Percentiles rank a stretch among this genome's conserved stretches.
phyloP scores from a whole-genome alignment of 148 eudicot genomes.

The Beta vulgaris region DNA sequence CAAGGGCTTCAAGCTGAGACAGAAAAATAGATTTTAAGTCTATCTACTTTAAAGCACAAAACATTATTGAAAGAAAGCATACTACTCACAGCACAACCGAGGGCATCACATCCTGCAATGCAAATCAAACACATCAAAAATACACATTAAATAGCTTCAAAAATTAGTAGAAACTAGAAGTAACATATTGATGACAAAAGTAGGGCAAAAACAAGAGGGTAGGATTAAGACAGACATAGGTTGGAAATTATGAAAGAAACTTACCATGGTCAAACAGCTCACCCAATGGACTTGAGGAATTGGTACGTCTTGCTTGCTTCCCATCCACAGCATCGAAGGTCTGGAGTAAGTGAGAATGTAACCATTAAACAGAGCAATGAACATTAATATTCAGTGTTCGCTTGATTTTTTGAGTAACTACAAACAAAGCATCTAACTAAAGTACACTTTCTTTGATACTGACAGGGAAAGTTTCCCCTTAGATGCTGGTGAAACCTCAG shows the following conservation, averaged over 20 bases:
- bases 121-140: slow-evolving; percentile 20
- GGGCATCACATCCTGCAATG: slow-evolving; percentile 86
- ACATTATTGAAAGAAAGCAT: slow-evolving; percentile 2
- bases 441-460: background rate
- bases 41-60: background rate
- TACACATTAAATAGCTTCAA: background rate
- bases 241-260: background rate
- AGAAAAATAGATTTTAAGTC: background rate
- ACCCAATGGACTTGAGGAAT: slow-evolving; percentile 96
- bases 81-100: slow-evolving; percentile 90
- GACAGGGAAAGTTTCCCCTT: background rate
- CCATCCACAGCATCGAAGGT: slow-evolving; percentile 99
- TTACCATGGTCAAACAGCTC: slow-evolving; percentile 98
- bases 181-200: background rate
- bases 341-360: slow-evolving; percentile 33
- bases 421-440: slow-evolving; percentile 1
- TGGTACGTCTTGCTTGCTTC: slow-evolving; percentile 98
- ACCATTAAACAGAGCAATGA: background rate
- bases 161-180: background rate
- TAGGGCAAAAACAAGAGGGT: background rate
- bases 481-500: slow-evolving; percentile 1
- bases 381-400: background rate
- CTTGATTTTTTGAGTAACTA: too few relatives aligned
- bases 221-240: background rate
- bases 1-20: slow-evolving; percentile 77